Conservation (phyloP, 495 filamentous ascomycete genomes). For the Letharia lupina region DNA sequence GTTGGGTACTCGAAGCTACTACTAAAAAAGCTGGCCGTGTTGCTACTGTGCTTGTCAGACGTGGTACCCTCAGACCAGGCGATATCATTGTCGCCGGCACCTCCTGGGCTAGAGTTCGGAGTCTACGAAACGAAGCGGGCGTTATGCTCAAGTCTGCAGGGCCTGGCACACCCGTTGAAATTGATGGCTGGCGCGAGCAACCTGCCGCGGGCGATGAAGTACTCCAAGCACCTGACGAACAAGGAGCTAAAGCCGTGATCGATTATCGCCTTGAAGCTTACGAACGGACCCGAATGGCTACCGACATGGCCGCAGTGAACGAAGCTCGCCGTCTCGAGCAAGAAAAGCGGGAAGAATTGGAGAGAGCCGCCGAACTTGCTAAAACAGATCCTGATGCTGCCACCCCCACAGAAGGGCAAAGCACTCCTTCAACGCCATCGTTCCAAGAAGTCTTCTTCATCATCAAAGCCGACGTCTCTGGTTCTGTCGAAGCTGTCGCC, state of each 20-base stretch:
- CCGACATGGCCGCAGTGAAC: slow-evolving; percentile 72
- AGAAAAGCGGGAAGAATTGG: slow-evolving; percentile 51
- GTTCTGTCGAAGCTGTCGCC: slow-evolving; percentile 83
- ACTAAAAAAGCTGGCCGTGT: slow-evolving; percentile 81
- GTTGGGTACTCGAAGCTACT: slow-evolving; percentile 89
- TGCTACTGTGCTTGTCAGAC: slow-evolving; percentile 79
- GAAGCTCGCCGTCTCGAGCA: slow-evolving; percentile 53
- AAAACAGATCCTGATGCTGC: slow-evolving; percentile 10
- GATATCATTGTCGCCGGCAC: slow-evolving; percentile 81
- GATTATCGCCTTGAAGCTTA: slow-evolving; percentile 59
- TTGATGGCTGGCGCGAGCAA: slow-evolving; percentile 90
- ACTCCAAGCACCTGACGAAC: slow-evolving; percentile 70
- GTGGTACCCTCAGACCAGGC: slow-evolving; percentile 74
- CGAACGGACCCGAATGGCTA: slow-evolving; percentile 51
- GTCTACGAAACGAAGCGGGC: slow-evolving; percentile 79
- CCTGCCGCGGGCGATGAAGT: slow-evolving; percentile 84
- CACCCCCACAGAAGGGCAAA: slow-evolving; percentile 13
- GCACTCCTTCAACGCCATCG: slow-evolving; percentile 14
- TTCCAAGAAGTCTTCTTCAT: slow-evolving; percentile 67
- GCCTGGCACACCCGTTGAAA: slow-evolving; percentile 82
- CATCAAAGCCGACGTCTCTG: slow-evolving; percentile 87
- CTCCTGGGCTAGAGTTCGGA: slow-evolving; percentile 75
- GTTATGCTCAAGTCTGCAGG: slow-evolving; percentile 60
- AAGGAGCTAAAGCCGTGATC: slow-evolving; percentile 71
- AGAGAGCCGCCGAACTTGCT: slow-evolving; percentile 31